Percentiles rank a stretch among this genome's conserved stretches.
Evolutionary conservation across 169 alveolate species (phyloP).

Genomic region (Pseudocohnilembus persalinus): DNA sequence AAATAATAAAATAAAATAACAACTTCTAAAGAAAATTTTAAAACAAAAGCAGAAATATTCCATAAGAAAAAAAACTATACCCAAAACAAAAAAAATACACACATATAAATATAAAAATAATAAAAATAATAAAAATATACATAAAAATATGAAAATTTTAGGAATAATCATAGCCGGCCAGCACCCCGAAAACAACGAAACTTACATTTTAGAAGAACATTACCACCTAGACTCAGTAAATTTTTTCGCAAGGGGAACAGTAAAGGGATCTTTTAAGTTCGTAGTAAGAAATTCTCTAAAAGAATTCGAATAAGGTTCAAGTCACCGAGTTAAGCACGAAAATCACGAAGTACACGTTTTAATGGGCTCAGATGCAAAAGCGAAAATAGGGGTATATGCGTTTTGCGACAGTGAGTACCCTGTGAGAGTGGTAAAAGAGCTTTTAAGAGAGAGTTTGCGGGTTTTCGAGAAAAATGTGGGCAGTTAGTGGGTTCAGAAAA

Average conservation of each 20-base stretch:
- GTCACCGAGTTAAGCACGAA: conserved; percentile 25
- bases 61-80: too few species aligned
- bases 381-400: conserved; percentile 8
- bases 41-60: too few species aligned
- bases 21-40: too few species aligned
- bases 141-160: not conserved
- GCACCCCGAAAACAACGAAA: not conserved
- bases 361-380: not conserved
- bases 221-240: not conserved
- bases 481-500: not conserved
- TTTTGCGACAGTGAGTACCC: conserved; percentile 14
- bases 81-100: too few species aligned
- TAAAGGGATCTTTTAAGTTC: conserved; percentile 20
- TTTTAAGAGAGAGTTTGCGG: conserved; percentile 1
- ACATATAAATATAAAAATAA: too few species aligned
- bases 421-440: conserved; percentile 7
- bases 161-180: not conserved
- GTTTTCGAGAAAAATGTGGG: conserved; percentile 1
- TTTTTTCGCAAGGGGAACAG: conserved; percentile 19
- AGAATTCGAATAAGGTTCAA: conserved; percentile 3
- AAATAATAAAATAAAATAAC: too few species aligned
- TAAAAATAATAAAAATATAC: not conserved
- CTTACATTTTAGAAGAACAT: not conserved
- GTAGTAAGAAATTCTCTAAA: conserved; percentile 14
- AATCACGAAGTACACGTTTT: conserved; percentile 1